Percentiles rank a stretch among this genome's conserved stretches.
Conservation (phyloP, 306 rosid species). For the Pterocarpus macrocarpus region DNA sequence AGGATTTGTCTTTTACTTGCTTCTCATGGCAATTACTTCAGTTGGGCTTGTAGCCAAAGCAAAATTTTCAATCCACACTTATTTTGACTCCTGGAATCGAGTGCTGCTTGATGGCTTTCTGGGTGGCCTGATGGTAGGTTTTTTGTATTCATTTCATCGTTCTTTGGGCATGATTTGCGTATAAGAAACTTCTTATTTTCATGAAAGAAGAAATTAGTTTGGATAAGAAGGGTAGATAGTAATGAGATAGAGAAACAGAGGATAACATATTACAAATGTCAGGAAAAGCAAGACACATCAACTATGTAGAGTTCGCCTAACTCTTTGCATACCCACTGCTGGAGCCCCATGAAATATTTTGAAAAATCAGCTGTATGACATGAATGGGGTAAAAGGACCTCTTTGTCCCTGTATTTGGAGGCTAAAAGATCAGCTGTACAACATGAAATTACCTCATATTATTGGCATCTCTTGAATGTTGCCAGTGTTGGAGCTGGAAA, state of each 20-base stretch:
- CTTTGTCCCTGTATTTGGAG: background rate
- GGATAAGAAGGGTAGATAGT: slow-evolving; percentile 18
- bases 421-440: background rate
- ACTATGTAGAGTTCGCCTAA: slow-evolving; percentile 7
- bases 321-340: background rate
- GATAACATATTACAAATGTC: background rate
- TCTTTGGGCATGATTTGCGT: slow-evolving; percentile 31
- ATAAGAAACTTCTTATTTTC: slow-evolving; percentile 20
- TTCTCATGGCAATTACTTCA: slow-evolving; percentile 84
- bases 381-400: background rate
- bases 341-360: background rate
- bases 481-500: background rate
- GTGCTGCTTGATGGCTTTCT: slow-evolving; percentile 78
- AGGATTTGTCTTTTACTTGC: slow-evolving; percentile 80
- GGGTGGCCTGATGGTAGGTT: slow-evolving; percentile 77
- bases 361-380: background rate
- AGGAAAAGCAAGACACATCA: slow-evolving; percentile 1
- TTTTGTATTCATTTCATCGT: slow-evolving; percentile 41
- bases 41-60: slow-evolving; percentile 76
- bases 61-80: slow-evolving; percentile 67
- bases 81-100: slow-evolving; percentile 79
- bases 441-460: background rate
- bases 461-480: slow-evolving; percentile 1
- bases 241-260: slow-evolving; percentile 7
- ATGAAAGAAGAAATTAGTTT: slow-evolving; percentile 12